Conservation (phyloP, 2,329 filamentous ascomycete species). For the Aspergillus pseudoglaucus region DNA sequence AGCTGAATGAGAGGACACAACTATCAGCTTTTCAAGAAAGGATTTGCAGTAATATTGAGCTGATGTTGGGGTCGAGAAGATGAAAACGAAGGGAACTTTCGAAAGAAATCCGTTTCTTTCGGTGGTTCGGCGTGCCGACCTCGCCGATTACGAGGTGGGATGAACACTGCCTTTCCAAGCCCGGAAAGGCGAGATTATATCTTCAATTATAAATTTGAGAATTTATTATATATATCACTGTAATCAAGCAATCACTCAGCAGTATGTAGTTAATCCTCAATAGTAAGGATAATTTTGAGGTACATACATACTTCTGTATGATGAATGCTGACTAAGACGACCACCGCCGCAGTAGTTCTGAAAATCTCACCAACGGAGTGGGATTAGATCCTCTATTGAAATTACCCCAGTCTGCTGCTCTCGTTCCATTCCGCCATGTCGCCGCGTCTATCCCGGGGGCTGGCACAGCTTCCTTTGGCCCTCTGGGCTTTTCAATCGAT, state of each 20-base stretch:
- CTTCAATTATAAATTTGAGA: too few relatives aligned
- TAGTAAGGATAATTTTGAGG: too few relatives aligned
- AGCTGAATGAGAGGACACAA: background rate
- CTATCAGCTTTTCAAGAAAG: background rate
- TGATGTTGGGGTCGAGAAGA: background rate
- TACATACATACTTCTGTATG: background rate
- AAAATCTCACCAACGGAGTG: slow-evolving; percentile 8
- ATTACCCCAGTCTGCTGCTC: background rate
- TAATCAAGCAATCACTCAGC: too few relatives aligned
- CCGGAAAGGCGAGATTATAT: too few relatives aligned
- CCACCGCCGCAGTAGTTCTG: slow-evolving; percentile 2
- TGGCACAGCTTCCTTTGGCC: slow-evolving; percentile 23
- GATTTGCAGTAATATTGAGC: background rate
- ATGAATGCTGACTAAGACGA: background rate
- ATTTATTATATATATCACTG: too few relatives aligned
- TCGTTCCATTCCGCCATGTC: slow-evolving; percentile 23
- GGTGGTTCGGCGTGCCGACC: background rate
- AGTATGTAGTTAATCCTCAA: too few relatives aligned
- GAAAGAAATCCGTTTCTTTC: background rate
- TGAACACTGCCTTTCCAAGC: too few relatives aligned
- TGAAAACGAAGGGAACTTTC: background rate
- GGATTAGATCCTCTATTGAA: background rate
- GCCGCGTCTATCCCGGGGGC: slow-evolving; percentile 27
- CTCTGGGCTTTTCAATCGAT: slow-evolving; percentile 19
- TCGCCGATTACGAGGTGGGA: too few relatives aligned